A percentile compares a stretch with the other conserved stretches of the same genome.
phyloP scores from a whole-genome alignment of 805 yeast species.

The Monosporozyma yasuniensis region DNA sequence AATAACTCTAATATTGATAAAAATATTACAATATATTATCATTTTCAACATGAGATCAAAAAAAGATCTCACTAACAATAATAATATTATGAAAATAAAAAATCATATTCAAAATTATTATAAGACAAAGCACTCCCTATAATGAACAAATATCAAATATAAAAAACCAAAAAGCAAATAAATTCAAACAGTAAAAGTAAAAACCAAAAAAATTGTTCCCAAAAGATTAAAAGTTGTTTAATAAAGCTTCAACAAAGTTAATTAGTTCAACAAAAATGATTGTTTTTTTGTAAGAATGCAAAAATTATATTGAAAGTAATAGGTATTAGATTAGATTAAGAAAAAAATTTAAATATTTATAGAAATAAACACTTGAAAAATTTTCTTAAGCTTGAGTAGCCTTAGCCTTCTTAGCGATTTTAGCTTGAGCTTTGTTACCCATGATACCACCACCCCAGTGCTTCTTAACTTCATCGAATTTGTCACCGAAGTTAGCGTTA shows the following conservation, averaged over 20 bases:
- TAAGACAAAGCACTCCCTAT: slow-evolving; percentile 5
- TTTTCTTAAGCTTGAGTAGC: slow-evolving; percentile 27
- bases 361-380: background rate
- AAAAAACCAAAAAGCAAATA: background rate
- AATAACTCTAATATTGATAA: too few relatives aligned
- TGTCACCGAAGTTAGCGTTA: slow-evolving; percentile 86
- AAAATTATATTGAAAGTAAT: too few relatives aligned
- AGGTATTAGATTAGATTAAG: background rate
- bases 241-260: slow-evolving; percentile 9
- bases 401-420: slow-evolving; percentile 68
- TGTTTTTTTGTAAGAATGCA: background rate
- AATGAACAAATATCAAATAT: slow-evolving; percentile 2
- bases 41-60: background rate
- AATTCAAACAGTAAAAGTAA: background rate
- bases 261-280: background rate
- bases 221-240: background rate
- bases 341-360: background rate
- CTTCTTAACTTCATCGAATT: slow-evolving; percentile 92
- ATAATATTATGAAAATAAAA: background rate
- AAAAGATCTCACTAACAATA: background rate
- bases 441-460: slow-evolving; percentile 99
- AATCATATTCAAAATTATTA: background rate
- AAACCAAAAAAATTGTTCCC: background rate
- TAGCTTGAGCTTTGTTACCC: slow-evolving; percentile 89
- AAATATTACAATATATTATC: background rate